Conservation (phyloP, 1,284 basidiomycete genomes). For the Sanghuangporus baumii region DNA sequence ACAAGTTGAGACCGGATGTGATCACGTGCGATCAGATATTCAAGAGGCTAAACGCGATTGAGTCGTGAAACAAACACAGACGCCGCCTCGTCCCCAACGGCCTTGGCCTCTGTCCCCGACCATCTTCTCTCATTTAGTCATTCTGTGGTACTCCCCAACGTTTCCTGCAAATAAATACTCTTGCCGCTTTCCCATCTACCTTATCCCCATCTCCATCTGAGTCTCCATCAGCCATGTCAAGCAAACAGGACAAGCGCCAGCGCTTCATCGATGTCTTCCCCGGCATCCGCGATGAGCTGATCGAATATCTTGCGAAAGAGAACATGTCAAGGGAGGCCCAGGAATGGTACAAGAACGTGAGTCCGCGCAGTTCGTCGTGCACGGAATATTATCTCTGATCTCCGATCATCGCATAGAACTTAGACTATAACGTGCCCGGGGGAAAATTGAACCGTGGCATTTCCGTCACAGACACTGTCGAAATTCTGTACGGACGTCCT, state of each 20-base stretch:
- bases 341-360: slow-evolving; percentile 55
- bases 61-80: too few species aligned
- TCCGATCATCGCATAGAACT: slow-evolving; percentile 46
- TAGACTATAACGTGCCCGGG: slow-evolving; percentile 93
- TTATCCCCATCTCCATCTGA: neutral
- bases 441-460: slow-evolving; percentile 97
- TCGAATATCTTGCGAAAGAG: slow-evolving; percentile 44
- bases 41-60: too few species aligned
- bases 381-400: neutral
- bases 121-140: neutral
- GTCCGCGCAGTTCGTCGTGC: slow-evolving; percentile 20
- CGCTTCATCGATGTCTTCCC: slow-evolving; percentile 28
- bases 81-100: too few species aligned
- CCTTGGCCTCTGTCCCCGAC: neutral
- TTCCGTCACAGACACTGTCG: slow-evolving; percentile 90
- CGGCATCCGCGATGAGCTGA: slow-evolving; percentile 29
- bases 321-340: slow-evolving; percentile 59
- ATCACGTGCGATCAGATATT: too few species aligned
- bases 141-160: neutral
- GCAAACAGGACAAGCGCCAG: slow-evolving; percentile 22
- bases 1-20: too few species aligned
- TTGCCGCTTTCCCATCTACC: neutral
- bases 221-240: neutral
- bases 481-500: slow-evolving; percentile 74
- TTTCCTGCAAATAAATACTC: neutral